Percentiles rank a stretch among this genome's conserved stretches.
phyloP scores from a whole-genome alignment of 352 stramenopile species.

The Globisporangium polare region DNA sequence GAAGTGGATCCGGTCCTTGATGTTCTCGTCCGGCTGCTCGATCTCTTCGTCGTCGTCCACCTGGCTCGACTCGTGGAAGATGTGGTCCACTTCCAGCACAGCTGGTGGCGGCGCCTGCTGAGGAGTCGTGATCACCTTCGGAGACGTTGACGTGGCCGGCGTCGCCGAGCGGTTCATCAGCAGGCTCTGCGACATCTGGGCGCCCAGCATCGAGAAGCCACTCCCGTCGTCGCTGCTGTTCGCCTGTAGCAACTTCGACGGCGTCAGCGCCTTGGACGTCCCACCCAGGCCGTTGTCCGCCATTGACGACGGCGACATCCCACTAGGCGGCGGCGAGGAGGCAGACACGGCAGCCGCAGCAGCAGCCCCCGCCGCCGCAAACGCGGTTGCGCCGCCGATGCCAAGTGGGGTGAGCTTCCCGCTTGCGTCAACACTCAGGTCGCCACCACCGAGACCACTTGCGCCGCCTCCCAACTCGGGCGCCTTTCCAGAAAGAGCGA shows the following conservation, averaged over 20 bases:
- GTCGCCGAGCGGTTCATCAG: constrained; percentile 38
- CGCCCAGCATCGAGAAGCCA: constrained; percentile 8
- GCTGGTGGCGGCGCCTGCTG: constrained; percentile 37
- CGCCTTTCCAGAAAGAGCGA: constrained; percentile 38
- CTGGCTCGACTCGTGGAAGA: constrained; percentile 70
- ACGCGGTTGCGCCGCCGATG: constrained; percentile 21
- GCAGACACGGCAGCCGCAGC: constrained; percentile 15
- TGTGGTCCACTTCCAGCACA: constrained; percentile 76
- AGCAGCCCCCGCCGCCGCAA: constrained; percentile 19
- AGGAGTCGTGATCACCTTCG: constrained; percentile 34
- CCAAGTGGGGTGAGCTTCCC: constrained; percentile 20
- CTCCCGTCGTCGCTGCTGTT: constrained; percentile 10
- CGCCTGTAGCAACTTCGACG: constrained; percentile 15
- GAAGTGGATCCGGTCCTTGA: constrained; percentile 98
- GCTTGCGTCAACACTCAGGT: constrained; percentile 12
- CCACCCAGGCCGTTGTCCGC: constrained; percentile 1
- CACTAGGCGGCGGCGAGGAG: constrained; percentile 3
- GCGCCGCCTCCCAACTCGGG: constrained; percentile 2
- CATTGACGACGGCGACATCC: background rate
- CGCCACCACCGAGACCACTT: background rate
- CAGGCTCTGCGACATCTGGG: constrained; percentile 26
- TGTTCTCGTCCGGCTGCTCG: constrained; percentile 67
- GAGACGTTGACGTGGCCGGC: constrained; percentile 25
- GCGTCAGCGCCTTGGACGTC: constrained; percentile 12
- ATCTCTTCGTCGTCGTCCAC: constrained; percentile 62